A percentile compares a stretch with the other conserved stretches of the same genome.
Conservation (phyloP, 139 green algal species). For the Dunaliella primolecta region DNA sequence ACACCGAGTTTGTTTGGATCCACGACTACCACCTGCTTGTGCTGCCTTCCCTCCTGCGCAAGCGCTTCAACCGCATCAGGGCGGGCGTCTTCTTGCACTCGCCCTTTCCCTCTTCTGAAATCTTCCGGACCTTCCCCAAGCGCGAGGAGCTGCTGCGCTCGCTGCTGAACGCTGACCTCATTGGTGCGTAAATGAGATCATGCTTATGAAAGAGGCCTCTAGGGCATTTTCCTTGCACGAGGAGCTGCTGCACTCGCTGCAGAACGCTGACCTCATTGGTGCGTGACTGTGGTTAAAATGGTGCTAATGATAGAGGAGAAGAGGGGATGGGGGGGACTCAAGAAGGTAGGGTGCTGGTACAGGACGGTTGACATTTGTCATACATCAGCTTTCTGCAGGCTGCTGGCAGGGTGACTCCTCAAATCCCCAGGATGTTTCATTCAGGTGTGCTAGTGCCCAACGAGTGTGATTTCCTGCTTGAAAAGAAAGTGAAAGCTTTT, state of each 20-base stretch:
- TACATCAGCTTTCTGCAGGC: too few relatives aligned
- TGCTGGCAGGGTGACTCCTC: too few relatives aligned
- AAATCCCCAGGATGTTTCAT: too few relatives aligned
- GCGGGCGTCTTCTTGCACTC: conserved; percentile 95
- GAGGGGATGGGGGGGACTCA: not conserved
- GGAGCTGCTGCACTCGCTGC: conserved; percentile 88
- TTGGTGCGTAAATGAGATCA: conserved; percentile 54
- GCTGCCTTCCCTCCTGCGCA: conserved; percentile 89
- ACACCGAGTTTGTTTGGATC: conserved; percentile 95
- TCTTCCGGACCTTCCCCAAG: conserved; percentile 95
- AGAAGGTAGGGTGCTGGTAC: too few relatives aligned
- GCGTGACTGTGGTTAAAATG: not conserved
- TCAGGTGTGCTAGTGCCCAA: too few relatives aligned
- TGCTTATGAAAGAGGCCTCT: too few relatives aligned
- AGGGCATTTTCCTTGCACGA: conserved; percentile 89
- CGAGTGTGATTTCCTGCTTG: too few relatives aligned
- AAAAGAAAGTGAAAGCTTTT: too few relatives aligned
- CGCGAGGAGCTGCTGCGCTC: conserved; percentile 89
- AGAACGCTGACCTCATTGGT: conserved; percentile 94
- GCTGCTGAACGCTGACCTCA: conserved; percentile 92
- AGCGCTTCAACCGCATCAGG: conserved; percentile 66
- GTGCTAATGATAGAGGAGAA: too few relatives aligned
- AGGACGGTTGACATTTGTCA: not conserved
- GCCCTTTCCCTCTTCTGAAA: conserved; percentile 95
- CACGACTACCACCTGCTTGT: conserved; percentile 99